Conservation (phyloP, 2,329 filamentous ascomycete species). For the Chalaropsis thielavioides region DNA sequence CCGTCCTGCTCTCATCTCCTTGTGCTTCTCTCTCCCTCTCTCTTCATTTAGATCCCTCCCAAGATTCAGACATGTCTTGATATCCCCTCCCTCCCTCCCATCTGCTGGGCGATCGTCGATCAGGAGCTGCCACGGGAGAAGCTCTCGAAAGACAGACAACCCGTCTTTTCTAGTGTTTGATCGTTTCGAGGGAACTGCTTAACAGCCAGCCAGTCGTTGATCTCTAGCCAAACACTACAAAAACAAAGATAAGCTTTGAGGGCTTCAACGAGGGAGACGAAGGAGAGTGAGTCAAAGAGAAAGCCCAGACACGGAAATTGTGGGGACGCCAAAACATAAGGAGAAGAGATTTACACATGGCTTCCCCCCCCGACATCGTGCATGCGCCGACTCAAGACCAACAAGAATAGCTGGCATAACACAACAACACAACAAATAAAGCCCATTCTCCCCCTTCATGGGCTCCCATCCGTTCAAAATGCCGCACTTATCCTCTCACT, state of each 20-base stretch:
- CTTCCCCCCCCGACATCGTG: too few species aligned
- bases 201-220: not conserved
- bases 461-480: not conserved
- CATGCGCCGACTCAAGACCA: too few species aligned
- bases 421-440: not conserved
- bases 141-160: not conserved
- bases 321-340: too few species aligned
- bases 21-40: not conserved
- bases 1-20: not conserved
- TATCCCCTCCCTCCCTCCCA: not conserved
- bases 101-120: slow-evolving; percentile 3
- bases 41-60: not conserved
- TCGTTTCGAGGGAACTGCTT: not conserved
- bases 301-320: not conserved
- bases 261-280: not conserved
- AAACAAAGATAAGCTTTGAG: too few species aligned
- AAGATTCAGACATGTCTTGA: not conserved
- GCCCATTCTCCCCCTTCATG: not conserved
- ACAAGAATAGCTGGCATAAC: too few species aligned
- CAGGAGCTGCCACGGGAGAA: slow-evolving; percentile 7
- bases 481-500: not conserved
- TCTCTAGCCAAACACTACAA: not conserved
- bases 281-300: not conserved
- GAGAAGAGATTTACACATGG: too few species aligned
- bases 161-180: not conserved